These are phyloP conservation scores for Taphrina pruni DNA, from an alignment of 1,139 yeast species.

Conservation along the genomic window DNA sequence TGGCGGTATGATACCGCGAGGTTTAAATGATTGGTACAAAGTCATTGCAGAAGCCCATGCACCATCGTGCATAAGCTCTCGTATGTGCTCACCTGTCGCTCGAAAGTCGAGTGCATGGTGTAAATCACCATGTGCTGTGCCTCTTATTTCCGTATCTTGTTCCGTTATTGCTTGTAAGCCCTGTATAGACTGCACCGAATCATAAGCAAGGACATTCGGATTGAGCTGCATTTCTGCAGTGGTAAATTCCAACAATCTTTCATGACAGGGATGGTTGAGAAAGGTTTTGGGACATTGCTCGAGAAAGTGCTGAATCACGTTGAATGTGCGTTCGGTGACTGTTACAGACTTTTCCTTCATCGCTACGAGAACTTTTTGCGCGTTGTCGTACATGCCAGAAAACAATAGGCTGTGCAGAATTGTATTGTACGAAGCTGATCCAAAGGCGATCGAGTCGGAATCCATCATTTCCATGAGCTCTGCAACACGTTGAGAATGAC, in stretches of 20 bases:
- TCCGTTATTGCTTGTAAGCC: background rate
- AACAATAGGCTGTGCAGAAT: slow-evolving; percentile 6
- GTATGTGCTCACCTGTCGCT: background rate
- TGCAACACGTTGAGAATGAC: background rate
- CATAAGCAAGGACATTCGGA: slow-evolving; percentile 5
- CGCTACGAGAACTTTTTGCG: background rate
- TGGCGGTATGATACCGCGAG: slow-evolving; percentile 19
- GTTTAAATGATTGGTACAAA: background rate
- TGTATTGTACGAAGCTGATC: slow-evolving; percentile 9
- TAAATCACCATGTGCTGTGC: background rate
- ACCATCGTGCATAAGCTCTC: slow-evolving; percentile 4
- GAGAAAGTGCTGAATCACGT: slow-evolving; percentile 12
- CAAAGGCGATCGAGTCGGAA: slow-evolving; percentile 10
- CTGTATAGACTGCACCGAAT: slow-evolving; percentile 4
- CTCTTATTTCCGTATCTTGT: background rate
- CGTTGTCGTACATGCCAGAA: slow-evolving; percentile 1
- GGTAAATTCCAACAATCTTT: background rate
- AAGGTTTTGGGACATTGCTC: background rate
- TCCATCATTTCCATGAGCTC: slow-evolving; percentile 8
- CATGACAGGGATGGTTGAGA: slow-evolving; percentile 2
- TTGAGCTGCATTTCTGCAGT: background rate
- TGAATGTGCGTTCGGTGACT: slow-evolving; percentile 14
- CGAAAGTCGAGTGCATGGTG: background rate
- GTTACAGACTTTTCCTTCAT: background rate
- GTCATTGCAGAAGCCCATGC: slow-evolving; percentile 11